Evolutionary conservation across 345 rosid genomes (phyloP).

Genomic region (Brassica juncea): DNA sequence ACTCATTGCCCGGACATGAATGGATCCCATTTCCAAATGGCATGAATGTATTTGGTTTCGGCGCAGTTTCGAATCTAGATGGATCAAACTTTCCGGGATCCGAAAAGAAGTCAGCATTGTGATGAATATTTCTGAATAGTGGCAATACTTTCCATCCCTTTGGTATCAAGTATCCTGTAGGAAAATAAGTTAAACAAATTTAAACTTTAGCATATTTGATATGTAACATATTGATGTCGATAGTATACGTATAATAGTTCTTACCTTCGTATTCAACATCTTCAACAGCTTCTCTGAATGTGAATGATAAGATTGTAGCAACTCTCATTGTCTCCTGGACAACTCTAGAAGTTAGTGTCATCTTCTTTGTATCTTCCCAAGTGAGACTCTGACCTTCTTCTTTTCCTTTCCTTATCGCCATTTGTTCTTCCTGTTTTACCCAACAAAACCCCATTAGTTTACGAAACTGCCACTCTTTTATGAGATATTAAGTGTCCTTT

Average conservation of each 20-base stretch:
- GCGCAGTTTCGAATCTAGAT: conserved; percentile 73
- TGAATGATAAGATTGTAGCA: conserved; percentile 83
- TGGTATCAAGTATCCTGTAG: conserved; percentile 76
- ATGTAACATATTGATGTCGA: not conserved
- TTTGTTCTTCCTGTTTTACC: conserved; percentile 71
- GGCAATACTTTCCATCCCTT: conserved; percentile 97
- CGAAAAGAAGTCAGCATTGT: conserved; percentile 62
- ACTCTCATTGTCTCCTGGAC: conserved; percentile 82
- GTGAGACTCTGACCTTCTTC: conserved; percentile 50
- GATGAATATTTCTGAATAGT: conserved; percentile 84
- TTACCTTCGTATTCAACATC: conserved; percentile 88
- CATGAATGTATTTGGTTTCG: conserved; percentile 80
- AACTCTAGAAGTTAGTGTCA: conserved; percentile 73
- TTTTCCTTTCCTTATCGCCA: conserved; percentile 51
- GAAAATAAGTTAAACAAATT: not conserved
- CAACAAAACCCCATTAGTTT: conserved; percentile 1
- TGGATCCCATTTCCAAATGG: conserved; percentile 92
- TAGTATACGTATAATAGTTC: not conserved
- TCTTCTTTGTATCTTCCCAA: conserved; percentile 81
- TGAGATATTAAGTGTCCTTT: conserved; percentile 7
- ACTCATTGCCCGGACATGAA: conserved; percentile 87
- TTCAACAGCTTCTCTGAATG: conserved; percentile 87
- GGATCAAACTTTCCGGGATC: conserved; percentile 84
- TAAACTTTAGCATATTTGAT: not conserved
- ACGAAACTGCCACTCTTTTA: conserved; percentile 30